Evolutionary conservation across 164 flowering plant genomes (phyloP), one percentile per base, ranked within the genome.

Genomic region (Amborella trichopoda): DNA sequence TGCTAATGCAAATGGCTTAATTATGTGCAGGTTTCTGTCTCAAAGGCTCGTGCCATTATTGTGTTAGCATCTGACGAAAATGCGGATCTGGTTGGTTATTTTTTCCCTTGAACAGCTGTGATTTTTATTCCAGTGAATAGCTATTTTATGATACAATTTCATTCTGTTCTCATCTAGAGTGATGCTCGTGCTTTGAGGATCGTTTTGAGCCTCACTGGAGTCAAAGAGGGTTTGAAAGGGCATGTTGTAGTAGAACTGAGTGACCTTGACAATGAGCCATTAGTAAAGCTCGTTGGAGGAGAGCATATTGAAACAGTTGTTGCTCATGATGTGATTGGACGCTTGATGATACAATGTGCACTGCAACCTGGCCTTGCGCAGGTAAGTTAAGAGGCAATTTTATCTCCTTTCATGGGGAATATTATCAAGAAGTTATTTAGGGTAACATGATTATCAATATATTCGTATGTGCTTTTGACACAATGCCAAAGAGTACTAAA

Each of bases 271-370:
- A 89, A 84, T 64, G 95, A 89, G 52, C 95, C 93, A 28, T 65
- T 89, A 54, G 97, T 89, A 64, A 84, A 89, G 69, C 95, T 89
- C 69, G 97, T 89, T 60, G 97, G 93, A 38, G 97, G 95, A 41
- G 93, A 82, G 38, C 75, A 78, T 32, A 72, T 84, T 53, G 97
- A 89, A 68, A 89, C 93, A 28, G 95, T 89, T 59, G 97, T 84
- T 55, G 95, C 97, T n/a, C 97, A 84, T 71, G 97, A 89, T 70
- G 97, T 89, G 62, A 89, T 89, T 60, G 97, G 97, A 26, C 81
- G 93, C 25, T 64, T 89, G 64, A 89, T 89, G 97, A 89, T 89
- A 58, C 97, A 89, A 45, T 84, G 95, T 75, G 97, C 97, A 57
- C 75, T 89, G 26, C 97, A 89, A 60, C 95, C 97, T 53, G 95